These are phyloP conservation scores for Pseudoturritis turrita DNA, from an alignment of 345 rosid genomes.

Conservation along the genomic window DNA sequence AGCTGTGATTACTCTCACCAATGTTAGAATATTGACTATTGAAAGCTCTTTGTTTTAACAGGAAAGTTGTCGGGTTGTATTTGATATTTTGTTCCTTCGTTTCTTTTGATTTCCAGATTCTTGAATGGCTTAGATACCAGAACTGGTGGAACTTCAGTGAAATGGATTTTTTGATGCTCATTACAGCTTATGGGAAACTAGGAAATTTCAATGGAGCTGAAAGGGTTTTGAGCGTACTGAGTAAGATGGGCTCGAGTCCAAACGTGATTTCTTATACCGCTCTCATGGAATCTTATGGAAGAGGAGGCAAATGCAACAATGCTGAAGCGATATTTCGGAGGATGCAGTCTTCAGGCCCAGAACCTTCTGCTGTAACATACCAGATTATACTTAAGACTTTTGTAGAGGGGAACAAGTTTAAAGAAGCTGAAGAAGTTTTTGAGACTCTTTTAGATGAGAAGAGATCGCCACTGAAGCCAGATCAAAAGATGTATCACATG, in stretches of 20 bases:
- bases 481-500: conserved; percentile 94
- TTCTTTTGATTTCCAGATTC: conserved; percentile 47
- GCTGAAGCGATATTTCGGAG: conserved; percentile 94
- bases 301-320: conserved; percentile 73
- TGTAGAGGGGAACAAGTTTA: conserved; percentile 80
- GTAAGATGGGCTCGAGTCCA: conserved; percentile 65
- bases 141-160: conserved; percentile 90
- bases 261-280: conserved; percentile 83
- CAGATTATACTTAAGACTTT: conserved; percentile 83
- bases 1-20: not conserved
- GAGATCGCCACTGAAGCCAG: conserved; percentile 69
- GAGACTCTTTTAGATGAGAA: conserved; percentile 66
- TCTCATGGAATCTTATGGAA: conserved; percentile 94
- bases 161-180: conserved; percentile 85
- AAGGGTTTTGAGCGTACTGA: conserved; percentile 58
- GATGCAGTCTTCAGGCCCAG: conserved; percentile 90
- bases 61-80: not conserved
- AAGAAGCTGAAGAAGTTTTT: conserved; percentile 82
- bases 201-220: conserved; percentile 89
- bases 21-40: not conserved
- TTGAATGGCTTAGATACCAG: conserved; percentile 87
- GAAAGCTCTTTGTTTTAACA: not conserved
- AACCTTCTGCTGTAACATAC: conserved; percentile 90
- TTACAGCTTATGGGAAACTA: conserved; percentile 82
- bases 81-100: not conserved